Percentiles rank a stretch among this genome's conserved stretches.
Evolutionary conservation across 176 grass and related monocot genomes (phyloP).

Genomic region (Juncus inflexus): DNA sequence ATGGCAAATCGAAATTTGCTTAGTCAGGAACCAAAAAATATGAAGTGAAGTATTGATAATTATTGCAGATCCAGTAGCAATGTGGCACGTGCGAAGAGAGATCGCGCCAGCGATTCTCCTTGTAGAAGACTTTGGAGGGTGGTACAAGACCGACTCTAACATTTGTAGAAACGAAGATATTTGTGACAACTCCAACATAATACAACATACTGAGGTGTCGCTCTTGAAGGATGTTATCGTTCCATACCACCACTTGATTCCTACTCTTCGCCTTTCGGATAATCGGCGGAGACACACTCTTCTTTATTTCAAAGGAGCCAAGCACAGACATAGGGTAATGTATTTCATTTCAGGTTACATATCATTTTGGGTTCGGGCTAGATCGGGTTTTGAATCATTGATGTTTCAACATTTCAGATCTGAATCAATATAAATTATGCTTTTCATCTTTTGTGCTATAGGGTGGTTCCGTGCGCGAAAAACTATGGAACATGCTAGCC

Average conservation of each 20-base stretch:
- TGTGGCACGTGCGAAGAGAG: conserved; percentile 81
- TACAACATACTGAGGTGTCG: conserved; percentile 87
- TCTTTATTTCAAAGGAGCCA: conserved; percentile 86
- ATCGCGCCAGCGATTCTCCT: conserved; percentile 75
- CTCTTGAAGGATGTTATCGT: conserved; percentile 91
- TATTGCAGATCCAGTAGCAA: conserved; percentile 73
- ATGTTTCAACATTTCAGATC: not conserved
- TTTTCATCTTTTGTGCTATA: conserved; percentile 28
- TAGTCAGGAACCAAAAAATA: too few relatives aligned
- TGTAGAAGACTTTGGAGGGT: conserved; percentile 86
- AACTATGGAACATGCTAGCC: conserved; percentile 63
- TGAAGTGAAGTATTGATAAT: too few relatives aligned
- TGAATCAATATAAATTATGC: not conserved
- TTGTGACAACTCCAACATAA: conserved; percentile 40
- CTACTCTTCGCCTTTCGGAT: conserved; percentile 47
- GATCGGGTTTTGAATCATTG: not conserved
- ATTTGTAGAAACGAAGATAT: conserved; percentile 6
- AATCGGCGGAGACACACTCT: conserved; percentile 50
- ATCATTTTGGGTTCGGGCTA: not conserved
- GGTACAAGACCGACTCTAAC: conserved; percentile 73
- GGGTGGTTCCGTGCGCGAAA: conserved; percentile 78
- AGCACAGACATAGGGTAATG: conserved; percentile 79
- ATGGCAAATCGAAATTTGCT: too few relatives aligned
- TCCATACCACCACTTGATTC: conserved; percentile 84
- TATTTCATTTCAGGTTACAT: conserved; percentile 21